These are phyloP conservation scores for Dalechampia spathulata DNA, from an alignment of 441 rosid genomes.

Conservation along the genomic window DNA sequence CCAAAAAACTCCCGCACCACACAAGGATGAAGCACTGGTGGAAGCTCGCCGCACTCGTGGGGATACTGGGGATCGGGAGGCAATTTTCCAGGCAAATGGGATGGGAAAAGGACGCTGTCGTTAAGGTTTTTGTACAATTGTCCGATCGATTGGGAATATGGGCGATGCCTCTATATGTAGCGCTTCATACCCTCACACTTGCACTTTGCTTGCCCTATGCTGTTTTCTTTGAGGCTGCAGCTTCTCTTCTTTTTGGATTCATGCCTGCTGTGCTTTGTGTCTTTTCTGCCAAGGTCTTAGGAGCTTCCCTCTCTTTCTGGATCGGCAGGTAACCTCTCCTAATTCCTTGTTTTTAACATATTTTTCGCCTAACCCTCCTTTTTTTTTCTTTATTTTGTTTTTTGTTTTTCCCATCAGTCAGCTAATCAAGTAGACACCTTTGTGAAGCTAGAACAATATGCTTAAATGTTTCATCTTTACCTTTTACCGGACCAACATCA, in stretches of 20 bases:
- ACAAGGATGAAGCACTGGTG: too few relatives aligned
- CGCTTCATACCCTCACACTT: slow-evolving; percentile 60
- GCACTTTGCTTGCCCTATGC: slow-evolving; percentile 81
- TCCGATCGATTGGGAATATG: slow-evolving; percentile 69
- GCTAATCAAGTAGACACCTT: too few relatives aligned
- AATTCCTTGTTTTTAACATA: neutral
- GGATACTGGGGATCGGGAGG: slow-evolving; percentile 23
- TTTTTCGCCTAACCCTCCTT: too few relatives aligned
- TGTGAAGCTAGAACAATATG: too few relatives aligned
- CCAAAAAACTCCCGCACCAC: too few relatives aligned
- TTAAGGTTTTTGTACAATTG: slow-evolving; percentile 38
- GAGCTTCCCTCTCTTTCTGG: slow-evolving; percentile 87
- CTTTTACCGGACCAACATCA: too few relatives aligned
- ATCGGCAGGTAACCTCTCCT: slow-evolving; percentile 58
- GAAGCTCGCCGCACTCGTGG: slow-evolving; percentile 32
- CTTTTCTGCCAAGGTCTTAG: slow-evolving; percentile 69
- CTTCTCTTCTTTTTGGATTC: slow-evolving; percentile 78
- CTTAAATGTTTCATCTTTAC: too few relatives aligned
- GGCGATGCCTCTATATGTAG: slow-evolving; percentile 79
- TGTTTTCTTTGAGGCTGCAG: slow-evolving; percentile 83
- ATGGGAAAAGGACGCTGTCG: slow-evolving; percentile 53
- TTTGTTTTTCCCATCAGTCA: too few relatives aligned
- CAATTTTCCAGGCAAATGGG: slow-evolving; percentile 38
- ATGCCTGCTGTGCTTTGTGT: slow-evolving; percentile 71
- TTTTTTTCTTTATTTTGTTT: too few relatives aligned